Evolutionary conservation across 306 rosid species (phyloP).

Genomic region (Heteromeles arbutifolia): DNA sequence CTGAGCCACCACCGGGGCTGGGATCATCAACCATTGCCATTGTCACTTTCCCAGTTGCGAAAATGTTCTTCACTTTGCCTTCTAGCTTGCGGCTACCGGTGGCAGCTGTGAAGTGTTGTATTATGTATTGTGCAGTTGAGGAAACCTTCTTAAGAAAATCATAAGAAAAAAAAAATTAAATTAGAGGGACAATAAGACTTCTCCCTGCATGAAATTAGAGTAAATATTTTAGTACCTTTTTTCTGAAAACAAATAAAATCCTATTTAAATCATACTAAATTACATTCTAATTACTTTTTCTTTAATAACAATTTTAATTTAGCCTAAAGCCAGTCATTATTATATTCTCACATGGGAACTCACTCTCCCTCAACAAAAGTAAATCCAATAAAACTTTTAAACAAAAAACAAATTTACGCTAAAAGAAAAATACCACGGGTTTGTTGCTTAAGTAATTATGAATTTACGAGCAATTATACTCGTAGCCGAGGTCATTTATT

Average conservation of each 20-base stretch:
- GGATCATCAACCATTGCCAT: conserved; percentile 69
- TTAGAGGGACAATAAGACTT: not conserved
- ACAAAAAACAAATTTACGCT: not conserved
- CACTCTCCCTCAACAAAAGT: not conserved
- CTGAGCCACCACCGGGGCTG: conserved; percentile 35
- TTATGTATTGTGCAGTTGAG: conserved; percentile 73
- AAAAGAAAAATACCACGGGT: not conserved
- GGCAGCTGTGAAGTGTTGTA: conserved; percentile 84
- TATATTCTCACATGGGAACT: not conserved
- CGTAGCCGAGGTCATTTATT: no score
- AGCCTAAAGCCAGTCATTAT: not conserved
- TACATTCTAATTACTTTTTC: no score
- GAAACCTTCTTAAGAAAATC: conserved; percentile 38
- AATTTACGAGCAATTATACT: no score
- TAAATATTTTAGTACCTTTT: not conserved
- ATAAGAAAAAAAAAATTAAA: not conserved
- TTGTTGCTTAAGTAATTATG: no score
- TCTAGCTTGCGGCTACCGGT: conserved; percentile 86
- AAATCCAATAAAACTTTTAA: not conserved
- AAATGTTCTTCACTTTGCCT: conserved; percentile 66
- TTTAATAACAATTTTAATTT: not conserved
- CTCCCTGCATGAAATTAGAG: not conserved
- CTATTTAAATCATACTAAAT: no score
- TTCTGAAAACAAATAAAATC: not conserved
- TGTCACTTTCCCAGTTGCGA: conserved; percentile 68